Evolutionary conservation across 768 basidiomycete species (phyloP).

Genomic region (Pisolithus microcarpus): DNA sequence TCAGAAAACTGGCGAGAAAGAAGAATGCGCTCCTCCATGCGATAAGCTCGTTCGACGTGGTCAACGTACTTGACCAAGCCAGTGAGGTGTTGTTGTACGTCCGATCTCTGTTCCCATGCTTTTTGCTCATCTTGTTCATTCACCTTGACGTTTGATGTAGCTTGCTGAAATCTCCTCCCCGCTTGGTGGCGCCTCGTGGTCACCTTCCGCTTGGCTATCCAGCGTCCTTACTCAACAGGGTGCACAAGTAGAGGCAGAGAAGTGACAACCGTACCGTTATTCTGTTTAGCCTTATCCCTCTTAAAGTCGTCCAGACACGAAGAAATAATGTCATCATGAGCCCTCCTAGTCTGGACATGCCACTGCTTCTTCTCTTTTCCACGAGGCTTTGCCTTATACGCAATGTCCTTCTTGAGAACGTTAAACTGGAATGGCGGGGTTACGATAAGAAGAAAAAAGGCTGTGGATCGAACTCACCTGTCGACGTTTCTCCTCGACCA

Average conservation of each 20-base stretch:
- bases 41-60: slow-evolving; percentile 86
- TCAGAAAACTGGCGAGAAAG: slow-evolving; percentile 73
- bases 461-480: not conserved
- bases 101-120: not conserved
- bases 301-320: not conserved
- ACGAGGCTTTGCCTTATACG: slow-evolving; percentile 1
- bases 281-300: not conserved
- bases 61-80: slow-evolving; percentile 81
- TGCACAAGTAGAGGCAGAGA: not conserved
- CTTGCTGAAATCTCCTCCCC: not conserved
- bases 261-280: not conserved
- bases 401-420: not conserved
- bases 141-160: not conserved
- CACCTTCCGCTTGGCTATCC: not conserved
- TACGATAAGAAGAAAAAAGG: not conserved
- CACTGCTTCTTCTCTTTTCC: slow-evolving; percentile 4
- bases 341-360: not conserved
- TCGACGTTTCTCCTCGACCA: not conserved
- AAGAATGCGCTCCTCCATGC: slow-evolving; percentile 86
- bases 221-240: not conserved
- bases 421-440: not conserved
- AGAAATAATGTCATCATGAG: not conserved
- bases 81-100: slow-evolving; percentile 54
- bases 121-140: not conserved
- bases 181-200: not conserved